These are phyloP conservation scores for Diaporthe sp. DNA, from an alignment of 2,329 filamentous ascomycete genomes.

Conservation along the genomic window DNA sequence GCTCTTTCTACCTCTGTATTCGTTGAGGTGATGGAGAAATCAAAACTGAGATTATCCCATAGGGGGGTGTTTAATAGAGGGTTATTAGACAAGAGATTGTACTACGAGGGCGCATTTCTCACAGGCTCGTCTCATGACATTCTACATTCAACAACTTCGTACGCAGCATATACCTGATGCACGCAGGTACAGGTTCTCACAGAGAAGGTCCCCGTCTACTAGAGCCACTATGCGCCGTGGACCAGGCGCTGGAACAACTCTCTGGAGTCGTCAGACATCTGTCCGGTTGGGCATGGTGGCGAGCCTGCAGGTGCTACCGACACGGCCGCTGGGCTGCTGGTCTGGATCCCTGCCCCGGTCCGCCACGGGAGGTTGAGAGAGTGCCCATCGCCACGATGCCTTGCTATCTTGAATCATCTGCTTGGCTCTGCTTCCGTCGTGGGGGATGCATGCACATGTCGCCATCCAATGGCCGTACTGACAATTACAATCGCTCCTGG, in stretches of 20 bases:
- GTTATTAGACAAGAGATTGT: neutral
- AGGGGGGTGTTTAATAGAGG: neutral
- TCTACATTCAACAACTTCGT: neutral
- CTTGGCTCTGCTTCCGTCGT: neutral
- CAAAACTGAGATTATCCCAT: neutral
- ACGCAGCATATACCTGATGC: neutral
- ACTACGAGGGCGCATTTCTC: neutral
- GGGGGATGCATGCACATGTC: neutral
- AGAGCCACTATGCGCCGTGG: neutral
- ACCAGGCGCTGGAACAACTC: neutral
- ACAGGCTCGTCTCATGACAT: neutral
- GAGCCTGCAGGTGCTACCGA: neutral
- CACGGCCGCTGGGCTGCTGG: neutral
- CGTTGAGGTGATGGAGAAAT: neutral
- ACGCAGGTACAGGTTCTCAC: neutral
- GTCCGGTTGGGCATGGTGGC: neutral
- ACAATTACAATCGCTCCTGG: neutral
- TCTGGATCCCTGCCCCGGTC: too few relatives aligned
- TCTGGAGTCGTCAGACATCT: neutral
- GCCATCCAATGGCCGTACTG: neutral
- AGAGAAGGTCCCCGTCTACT: neutral
- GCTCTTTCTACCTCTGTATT: neutral
- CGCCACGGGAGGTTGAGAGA: neutral
- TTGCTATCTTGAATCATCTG: neutral
- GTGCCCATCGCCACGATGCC: neutral